Evolutionary conservation across 176 grass and related monocot species (phyloP).

Genomic region (Carex littledalei): DNA sequence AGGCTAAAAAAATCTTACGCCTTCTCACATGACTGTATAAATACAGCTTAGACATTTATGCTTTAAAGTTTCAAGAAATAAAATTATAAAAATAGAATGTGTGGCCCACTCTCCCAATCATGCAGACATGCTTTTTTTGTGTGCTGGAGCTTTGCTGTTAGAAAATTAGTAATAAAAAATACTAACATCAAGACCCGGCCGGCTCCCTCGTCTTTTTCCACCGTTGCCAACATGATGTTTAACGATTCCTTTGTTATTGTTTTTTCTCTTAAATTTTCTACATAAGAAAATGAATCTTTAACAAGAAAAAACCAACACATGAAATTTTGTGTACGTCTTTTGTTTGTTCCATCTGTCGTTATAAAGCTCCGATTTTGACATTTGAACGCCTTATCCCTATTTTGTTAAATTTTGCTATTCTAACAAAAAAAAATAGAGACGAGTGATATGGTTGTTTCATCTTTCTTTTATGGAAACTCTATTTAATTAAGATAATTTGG

Average conservation of each 20-base stretch:
- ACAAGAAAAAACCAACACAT: neutral
- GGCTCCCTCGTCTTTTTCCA: neutral
- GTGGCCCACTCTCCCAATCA: constrained; percentile 20
- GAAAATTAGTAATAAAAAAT: neutral
- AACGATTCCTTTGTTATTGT: neutral
- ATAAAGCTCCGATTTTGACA: neutral
- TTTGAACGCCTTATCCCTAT: neutral
- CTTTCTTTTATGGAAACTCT: neutral
- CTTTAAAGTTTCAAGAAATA: neutral
- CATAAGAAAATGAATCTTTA: neutral
- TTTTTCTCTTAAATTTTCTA: neutral
- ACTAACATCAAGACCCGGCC: neutral
- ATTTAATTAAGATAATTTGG: neutral
- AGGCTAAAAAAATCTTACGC: neutral
- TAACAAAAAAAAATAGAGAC: neutral
- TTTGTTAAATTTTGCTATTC: neutral
- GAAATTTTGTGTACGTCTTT: neutral
- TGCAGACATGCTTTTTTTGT: constrained; percentile 23
- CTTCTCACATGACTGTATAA: neutral
- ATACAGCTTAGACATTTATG: constrained; percentile 19
- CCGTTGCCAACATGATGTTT: neutral
- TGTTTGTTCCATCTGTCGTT: neutral
- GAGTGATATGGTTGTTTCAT: neutral
- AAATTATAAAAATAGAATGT: neutral
- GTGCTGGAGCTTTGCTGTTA: constrained; percentile 24